These are phyloP conservation scores for Galerina marginata DNA, from an alignment of 768 basidiomycete species.

Conservation along the genomic window DNA sequence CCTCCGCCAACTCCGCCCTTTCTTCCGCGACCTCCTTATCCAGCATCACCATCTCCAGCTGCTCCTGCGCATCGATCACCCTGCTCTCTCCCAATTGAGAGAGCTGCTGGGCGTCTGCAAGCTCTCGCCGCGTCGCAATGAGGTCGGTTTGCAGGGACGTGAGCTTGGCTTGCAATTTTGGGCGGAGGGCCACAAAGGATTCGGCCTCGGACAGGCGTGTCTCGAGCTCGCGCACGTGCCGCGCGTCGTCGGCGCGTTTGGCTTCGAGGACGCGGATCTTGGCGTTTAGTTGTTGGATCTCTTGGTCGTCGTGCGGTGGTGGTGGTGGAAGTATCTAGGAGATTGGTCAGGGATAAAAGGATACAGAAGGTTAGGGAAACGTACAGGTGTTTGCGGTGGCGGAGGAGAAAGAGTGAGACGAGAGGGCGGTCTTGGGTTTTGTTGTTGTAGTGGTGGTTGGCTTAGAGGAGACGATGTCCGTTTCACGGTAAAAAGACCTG, in stretches of 20 bases:
- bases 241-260: constrained; percentile 85
- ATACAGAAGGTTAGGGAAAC: constrained; percentile 11
- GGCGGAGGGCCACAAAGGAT: constrained; percentile 80
- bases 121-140: constrained; percentile 72
- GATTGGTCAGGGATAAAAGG: not conserved
- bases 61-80: constrained; percentile 81
- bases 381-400: constrained; percentile 30
- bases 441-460: constrained; percentile 35
- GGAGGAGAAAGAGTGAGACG: constrained; percentile 31
- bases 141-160: constrained; percentile 82
- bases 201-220: constrained; percentile 84
- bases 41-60: constrained; percentile 92
- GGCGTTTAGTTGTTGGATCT: constrained; percentile 80
- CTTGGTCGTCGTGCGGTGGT: constrained; percentile 54
- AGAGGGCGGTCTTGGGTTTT: constrained; percentile 29
- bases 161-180: constrained; percentile 90
- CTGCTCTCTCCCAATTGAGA: constrained; percentile 71
- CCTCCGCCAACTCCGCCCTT: constrained; percentile 78
- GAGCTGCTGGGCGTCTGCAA: constrained; percentile 80
- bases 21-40: constrained; percentile 98
- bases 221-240: constrained; percentile 85
- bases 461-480: constrained; percentile 47
- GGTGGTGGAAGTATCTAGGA: not conserved
- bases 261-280: constrained; percentile 87
- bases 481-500: constrained; percentile 29